A percentile compares a stretch with the other conserved stretches of the same genome.
Conservation (phyloP, 2,329 filamentous ascomycete species). For the Rhinocladiella mackenziei region DNA sequence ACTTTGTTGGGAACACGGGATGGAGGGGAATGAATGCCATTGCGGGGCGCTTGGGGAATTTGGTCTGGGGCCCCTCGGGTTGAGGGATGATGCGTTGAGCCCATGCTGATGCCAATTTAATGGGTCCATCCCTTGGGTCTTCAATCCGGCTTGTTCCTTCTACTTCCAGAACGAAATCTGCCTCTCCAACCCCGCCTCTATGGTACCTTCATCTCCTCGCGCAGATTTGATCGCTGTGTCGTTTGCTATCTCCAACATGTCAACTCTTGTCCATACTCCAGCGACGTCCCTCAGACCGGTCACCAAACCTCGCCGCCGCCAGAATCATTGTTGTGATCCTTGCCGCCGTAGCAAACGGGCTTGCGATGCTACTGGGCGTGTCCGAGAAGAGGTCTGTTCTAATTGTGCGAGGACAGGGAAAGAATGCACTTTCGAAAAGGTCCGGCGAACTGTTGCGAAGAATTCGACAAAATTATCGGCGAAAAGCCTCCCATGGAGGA, state of each 20-base stretch:
- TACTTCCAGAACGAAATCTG: too few relatives aligned
- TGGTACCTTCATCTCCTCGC: not conserved
- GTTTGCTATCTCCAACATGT: not conserved
- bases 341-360: slow-evolving; percentile 46
- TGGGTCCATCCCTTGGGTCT: too few relatives aligned
- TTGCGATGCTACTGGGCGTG: slow-evolving; percentile 40
- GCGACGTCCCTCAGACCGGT: not conserved
- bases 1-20: too few relatives aligned
- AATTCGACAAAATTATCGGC: not conserved
- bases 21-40: too few relatives aligned
- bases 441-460: not conserved
- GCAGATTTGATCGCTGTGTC: too few relatives aligned
- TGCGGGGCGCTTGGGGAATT: too few relatives aligned
- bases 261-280: not conserved
- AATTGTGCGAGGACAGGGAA: slow-evolving; percentile 5
- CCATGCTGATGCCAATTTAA: too few relatives aligned
- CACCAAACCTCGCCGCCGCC: slow-evolving; percentile 32
- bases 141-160: too few relatives aligned
- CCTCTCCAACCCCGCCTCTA: not conserved
- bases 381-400: slow-evolving; percentile 4
- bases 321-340: slow-evolving; percentile 46
- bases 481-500: not conserved
- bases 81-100: too few relatives aligned
- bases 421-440: slow-evolving; percentile 2
- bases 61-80: too few relatives aligned